Evolutionary conservation across 768 basidiomycete species (phyloP).

Genomic region (Calocera viscosa): DNA sequence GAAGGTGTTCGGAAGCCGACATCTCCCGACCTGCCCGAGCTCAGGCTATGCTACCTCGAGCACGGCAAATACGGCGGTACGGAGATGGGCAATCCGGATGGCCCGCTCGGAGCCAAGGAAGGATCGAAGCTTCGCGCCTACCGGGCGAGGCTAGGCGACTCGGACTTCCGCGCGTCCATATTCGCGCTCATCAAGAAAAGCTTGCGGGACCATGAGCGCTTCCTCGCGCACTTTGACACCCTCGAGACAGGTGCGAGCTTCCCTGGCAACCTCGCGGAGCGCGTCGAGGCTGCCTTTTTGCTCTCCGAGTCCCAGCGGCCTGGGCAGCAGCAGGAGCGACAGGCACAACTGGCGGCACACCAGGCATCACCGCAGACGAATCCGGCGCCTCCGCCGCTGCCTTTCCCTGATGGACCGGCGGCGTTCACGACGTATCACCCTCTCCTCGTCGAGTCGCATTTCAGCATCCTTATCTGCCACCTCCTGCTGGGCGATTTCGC

Average conservation of each 20-base stretch:
- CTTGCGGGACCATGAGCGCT: conserved; percentile 74
- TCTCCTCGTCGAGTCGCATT: conserved; percentile 75
- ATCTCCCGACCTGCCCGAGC: conserved; percentile 49
- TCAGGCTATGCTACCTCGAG: conserved; percentile 63
- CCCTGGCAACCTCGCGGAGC: conserved; percentile 36
- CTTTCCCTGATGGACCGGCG: conserved; percentile 38
- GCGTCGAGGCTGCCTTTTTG: conserved; percentile 53
- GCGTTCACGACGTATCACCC: conserved; percentile 84
- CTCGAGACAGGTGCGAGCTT: conserved; percentile 33
- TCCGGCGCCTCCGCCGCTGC: conserved; percentile 21
- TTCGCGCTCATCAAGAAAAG: conserved; percentile 51
- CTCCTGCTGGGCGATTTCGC: conserved; percentile 69
- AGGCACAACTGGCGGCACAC: conserved; percentile 28
- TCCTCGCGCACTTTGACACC: conserved; percentile 70
- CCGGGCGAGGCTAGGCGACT: conserved; percentile 41
- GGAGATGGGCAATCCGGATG: conserved; percentile 69
- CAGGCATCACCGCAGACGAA: conserved; percentile 11
- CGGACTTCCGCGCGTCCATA: conserved; percentile 49
- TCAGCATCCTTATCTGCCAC: conserved; percentile 59
- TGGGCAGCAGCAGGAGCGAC: conserved; percentile 24
- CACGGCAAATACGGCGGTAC: conserved; percentile 72
- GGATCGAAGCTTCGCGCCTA: conserved; percentile 56
- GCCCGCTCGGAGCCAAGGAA: conserved; percentile 50
- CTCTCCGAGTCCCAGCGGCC: conserved; percentile 58
- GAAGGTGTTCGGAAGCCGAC: conserved; percentile 53